phyloP scores from a whole-genome alignment of 805 yeast genomes.

The Yarrowia sp. region DNA sequence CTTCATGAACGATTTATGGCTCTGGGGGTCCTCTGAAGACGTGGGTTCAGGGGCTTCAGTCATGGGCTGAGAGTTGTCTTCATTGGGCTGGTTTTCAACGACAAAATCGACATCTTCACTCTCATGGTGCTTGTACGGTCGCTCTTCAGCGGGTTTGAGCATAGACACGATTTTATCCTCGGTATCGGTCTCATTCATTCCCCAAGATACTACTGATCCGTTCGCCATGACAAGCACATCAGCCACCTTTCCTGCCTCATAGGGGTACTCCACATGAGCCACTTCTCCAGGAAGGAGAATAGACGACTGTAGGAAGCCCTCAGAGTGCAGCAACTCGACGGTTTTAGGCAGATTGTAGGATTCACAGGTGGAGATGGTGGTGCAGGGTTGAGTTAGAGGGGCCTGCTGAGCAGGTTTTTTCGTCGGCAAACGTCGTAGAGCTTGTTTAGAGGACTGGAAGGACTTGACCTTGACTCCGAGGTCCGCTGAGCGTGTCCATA shows the following conservation, averaged over 20 bases:
- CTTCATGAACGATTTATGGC: slow-evolving; percentile 46
- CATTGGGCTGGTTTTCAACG: slow-evolving; percentile 41
- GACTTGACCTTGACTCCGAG: slow-evolving; percentile 10
- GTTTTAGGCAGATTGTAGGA: slow-evolving; percentile 57
- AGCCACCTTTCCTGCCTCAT: slow-evolving; percentile 36
- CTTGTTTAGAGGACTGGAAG: slow-evolving; percentile 26
- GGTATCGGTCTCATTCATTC: slow-evolving; percentile 58
- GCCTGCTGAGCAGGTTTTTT: neutral
- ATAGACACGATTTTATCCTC: slow-evolving; percentile 43
- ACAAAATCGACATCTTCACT: slow-evolving; percentile 86
- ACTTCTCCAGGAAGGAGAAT: slow-evolving; percentile 67
- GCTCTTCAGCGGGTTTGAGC: slow-evolving; percentile 49
- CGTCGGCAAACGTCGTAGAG: slow-evolving; percentile 4
- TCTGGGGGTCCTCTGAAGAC: slow-evolving; percentile 20
- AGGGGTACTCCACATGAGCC: slow-evolving; percentile 49
- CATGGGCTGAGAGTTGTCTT: slow-evolving; percentile 28
- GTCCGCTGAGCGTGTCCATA: neutral
- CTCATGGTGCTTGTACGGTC: slow-evolving; percentile 53
- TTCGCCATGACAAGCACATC: slow-evolving; percentile 70
- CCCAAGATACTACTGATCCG: slow-evolving; percentile 87
- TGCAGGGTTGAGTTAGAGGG: slow-evolving; percentile 46
- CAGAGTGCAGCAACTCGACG: slow-evolving; percentile 41
- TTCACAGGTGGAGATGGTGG: slow-evolving; percentile 73
- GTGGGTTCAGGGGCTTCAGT: slow-evolving; percentile 21
- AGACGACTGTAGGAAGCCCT: slow-evolving; percentile 42